phyloP scores from a whole-genome alignment of 2,329 filamentous ascomycete species.

The Dactylonectria macrodidyma region DNA sequence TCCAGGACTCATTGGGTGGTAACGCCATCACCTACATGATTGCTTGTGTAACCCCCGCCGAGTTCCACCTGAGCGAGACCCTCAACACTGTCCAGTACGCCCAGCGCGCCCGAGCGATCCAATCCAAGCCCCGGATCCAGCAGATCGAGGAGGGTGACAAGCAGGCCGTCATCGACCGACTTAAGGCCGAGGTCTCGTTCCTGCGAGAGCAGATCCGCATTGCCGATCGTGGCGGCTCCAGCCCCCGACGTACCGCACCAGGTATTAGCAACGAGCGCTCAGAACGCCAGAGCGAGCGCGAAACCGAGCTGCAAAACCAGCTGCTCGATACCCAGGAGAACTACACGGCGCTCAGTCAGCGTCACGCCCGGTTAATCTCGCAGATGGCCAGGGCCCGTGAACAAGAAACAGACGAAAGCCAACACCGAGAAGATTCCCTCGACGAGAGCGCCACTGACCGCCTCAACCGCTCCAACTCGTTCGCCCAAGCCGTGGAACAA shows the following conservation, averaged over 20 bases:
- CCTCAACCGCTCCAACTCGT: conserved; percentile 94
- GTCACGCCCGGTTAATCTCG: conserved; percentile 95
- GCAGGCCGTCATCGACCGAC: conserved; percentile 90
- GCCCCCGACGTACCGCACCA: conserved; percentile 66
- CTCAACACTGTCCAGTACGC: conserved; percentile 98
- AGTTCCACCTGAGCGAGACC: conserved; percentile 98
- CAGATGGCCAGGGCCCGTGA: conserved; percentile 92
- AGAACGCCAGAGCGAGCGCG: conserved; percentile 86
- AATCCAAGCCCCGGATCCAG: conserved; percentile 97
- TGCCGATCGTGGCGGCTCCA: conserved; percentile 72
- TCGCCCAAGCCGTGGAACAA: conserved; percentile 95
- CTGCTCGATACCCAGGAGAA: conserved; percentile 94
- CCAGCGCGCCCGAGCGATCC: conserved; percentile 94
- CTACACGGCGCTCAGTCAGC: conserved; percentile 90
- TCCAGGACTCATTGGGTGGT: conserved; percentile 96
- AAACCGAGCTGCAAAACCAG: conserved; percentile 93
- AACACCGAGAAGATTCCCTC: conserved; percentile 68
- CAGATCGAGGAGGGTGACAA: conserved; percentile 95
- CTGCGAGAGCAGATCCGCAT: conserved; percentile 92
- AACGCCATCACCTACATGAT: conserved; percentile 99
- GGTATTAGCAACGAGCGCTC: conserved; percentile 75
- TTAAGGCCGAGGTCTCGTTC: conserved; percentile 95
- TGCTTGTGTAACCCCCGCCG: conserved; percentile 95
- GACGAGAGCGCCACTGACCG: conserved; percentile 88
- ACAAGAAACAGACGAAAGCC: conserved; percentile 72